phyloP scores from a whole-genome alignment of 805 yeast species.

The Yamadazyma laniorum region DNA sequence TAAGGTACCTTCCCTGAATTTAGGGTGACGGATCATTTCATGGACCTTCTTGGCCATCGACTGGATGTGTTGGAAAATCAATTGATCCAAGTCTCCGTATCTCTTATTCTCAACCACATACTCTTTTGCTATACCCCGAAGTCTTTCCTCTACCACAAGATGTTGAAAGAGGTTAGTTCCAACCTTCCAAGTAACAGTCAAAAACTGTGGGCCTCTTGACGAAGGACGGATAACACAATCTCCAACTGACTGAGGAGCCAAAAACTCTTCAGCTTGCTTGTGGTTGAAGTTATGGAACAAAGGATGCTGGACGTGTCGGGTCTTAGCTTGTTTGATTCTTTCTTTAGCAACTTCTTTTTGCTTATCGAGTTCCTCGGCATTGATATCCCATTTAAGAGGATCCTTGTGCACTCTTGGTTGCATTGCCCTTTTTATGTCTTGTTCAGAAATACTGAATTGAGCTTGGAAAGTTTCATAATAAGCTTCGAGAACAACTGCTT shows the following conservation, averaged over 20 bases:
- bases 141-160: slow-evolving; percentile 76
- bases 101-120: slow-evolving; percentile 65
- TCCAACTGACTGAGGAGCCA: slow-evolving; percentile 87
- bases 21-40: slow-evolving; percentile 82
- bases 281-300: slow-evolving; percentile 80
- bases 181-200: slow-evolving; percentile 95
- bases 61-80: slow-evolving; percentile 82
- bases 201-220: slow-evolving; percentile 80
- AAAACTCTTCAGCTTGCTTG: slow-evolving; percentile 86
- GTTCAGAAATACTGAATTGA: slow-evolving; percentile 65
- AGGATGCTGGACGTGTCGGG: slow-evolving; percentile 87
- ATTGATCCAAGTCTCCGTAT: slow-evolving; percentile 89
- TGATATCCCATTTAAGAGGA: slow-evolving; percentile 75
- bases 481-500: slow-evolving; percentile 70
- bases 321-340: slow-evolving; percentile 63
- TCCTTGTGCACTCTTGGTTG: slow-evolving; percentile 49
- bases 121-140: slow-evolving; percentile 58
- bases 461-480: slow-evolving; percentile 76
- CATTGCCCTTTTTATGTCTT: slow-evolving; percentile 58
- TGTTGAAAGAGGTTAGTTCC: slow-evolving; percentile 90
- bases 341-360: slow-evolving; percentile 58
- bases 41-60: slow-evolving; percentile 80
- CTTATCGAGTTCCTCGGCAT: slow-evolving; percentile 66
- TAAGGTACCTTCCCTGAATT: slow-evolving; percentile 78
- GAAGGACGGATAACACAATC: slow-evolving; percentile 94